These are phyloP conservation scores for Botryotinia convoluta DNA, from an alignment of 2,329 filamentous ascomycete genomes.

Conservation along the genomic window DNA sequence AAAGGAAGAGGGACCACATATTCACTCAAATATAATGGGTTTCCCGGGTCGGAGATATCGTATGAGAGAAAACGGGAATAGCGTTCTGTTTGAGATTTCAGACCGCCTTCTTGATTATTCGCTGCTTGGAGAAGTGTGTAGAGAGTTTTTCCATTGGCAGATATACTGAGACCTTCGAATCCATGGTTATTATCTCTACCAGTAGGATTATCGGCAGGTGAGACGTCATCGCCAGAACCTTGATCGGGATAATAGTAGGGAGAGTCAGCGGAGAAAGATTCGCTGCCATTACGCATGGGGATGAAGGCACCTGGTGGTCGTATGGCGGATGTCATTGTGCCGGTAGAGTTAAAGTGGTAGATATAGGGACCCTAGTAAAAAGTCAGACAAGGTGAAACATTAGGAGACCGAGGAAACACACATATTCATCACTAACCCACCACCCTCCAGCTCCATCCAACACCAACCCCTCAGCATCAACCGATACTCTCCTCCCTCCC, in stretches of 20 bases:
- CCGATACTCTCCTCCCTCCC: conserved; percentile 56
- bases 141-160: conserved; percentile 59
- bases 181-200: conserved; percentile 73
- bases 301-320: conserved; percentile 63
- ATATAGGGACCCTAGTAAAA: conserved; percentile 55
- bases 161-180: conserved; percentile 67
- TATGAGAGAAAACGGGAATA: conserved; percentile 64
- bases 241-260: conserved; percentile 55
- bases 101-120: conserved; percentile 59
- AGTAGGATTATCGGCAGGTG: conserved; percentile 55
- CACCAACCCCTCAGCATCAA: conserved; percentile 67
- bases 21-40: conserved; percentile 54
- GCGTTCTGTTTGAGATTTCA: conserved; percentile 51
- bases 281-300: conserved; percentile 58
- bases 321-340: conserved; percentile 61
- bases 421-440: conserved; percentile 64
- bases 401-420: not conserved
- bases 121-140: conserved; percentile 67
- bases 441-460: conserved; percentile 59
- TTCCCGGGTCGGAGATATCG: conserved; percentile 48
- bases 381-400: not conserved
- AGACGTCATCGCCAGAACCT: conserved; percentile 43
- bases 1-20: conserved; percentile 65
- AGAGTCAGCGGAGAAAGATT: conserved; percentile 62
- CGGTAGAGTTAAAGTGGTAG: conserved; percentile 59